These are phyloP conservation scores for Bruguiera hainesii DNA, from an alignment of 441 rosid species.

Conservation along the genomic window DNA sequence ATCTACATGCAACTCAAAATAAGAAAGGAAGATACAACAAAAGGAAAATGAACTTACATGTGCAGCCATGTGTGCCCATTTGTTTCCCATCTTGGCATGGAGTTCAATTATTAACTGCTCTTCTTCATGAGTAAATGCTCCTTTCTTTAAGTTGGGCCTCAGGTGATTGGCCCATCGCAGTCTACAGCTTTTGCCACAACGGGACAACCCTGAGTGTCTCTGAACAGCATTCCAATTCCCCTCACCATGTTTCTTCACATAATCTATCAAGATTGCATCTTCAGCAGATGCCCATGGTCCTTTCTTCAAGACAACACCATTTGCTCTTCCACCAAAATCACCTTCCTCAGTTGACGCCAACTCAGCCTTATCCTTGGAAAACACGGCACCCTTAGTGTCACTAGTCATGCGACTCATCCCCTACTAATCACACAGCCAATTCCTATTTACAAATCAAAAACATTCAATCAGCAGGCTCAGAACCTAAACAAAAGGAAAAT, in stretches of 20 bases:
- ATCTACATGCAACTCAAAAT: neutral
- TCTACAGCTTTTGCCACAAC: conserved; percentile 99
- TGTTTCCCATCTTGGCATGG: conserved; percentile 95
- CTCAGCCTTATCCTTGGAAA: conserved; percentile 47
- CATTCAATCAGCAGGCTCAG: conserved; percentile 34
- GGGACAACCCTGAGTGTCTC: conserved; percentile 77
- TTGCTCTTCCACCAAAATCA: conserved; percentile 41
- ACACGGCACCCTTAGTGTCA: conserved; percentile 56
- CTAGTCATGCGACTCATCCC: conserved; percentile 62
- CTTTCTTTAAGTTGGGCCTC: conserved; percentile 97
- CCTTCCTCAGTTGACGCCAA: conserved; percentile 49
- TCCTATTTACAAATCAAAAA: conserved; percentile 36
- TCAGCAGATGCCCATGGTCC: conserved; percentile 98
- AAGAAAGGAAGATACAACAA: neutral
- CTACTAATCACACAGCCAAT: conserved; percentile 36
- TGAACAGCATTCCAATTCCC: conserved; percentile 99
- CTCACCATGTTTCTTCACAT: conserved; percentile 93
- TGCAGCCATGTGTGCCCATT: conserved; percentile 99
- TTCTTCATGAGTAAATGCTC: conserved; percentile 89
- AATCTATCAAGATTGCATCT: conserved; percentile 82
- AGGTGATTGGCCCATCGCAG: conserved; percentile 98
- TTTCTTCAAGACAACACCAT: conserved; percentile 65
- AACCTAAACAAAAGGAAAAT: conserved; percentile 34
- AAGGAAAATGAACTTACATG: conserved; percentile 53
- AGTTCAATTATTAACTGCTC: conserved; percentile 82